These are phyloP conservation scores for Clonostachys rhizophaga DNA, from an alignment of 2,329 filamentous ascomycete species.

Conservation along the genomic window DNA sequence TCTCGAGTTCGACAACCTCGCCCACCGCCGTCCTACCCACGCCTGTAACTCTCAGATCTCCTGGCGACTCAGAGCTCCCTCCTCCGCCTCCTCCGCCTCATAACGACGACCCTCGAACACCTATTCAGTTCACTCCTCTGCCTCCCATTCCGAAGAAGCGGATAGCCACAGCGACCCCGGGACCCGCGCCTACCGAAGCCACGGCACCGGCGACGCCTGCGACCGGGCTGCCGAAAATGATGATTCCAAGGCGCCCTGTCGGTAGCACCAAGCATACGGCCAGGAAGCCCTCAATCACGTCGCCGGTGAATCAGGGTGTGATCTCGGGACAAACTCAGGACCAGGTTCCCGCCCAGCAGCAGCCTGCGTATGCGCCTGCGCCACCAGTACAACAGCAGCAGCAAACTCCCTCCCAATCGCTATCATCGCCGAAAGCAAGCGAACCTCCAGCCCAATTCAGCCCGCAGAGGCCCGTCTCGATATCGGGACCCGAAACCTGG, in stretches of 20 bases:
- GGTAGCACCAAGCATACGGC: not conserved
- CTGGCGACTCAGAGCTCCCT: conserved; percentile 3
- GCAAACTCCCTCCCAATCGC: not conserved
- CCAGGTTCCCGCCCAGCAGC: not conserved
- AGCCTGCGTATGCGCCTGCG: not conserved
- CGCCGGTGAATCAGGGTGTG: no score
- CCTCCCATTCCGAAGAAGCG: conserved; percentile 7
- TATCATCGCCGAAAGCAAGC: no score
- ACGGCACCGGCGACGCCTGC: not conserved
- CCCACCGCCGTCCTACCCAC: not conserved
- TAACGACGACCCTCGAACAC: conserved; percentile 2
- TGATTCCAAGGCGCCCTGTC: conserved; percentile 3
- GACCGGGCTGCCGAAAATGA: conserved; percentile 1
- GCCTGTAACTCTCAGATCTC: no score
- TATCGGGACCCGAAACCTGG: no score
- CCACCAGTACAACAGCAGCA: not conserved
- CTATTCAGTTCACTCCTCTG: conserved; percentile 5
- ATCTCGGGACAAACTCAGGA: not conserved
- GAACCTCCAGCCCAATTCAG: no score
- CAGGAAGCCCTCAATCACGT: not conserved
- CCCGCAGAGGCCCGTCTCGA: no score
- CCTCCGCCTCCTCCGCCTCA: conserved; percentile 15
- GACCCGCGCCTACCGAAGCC: not conserved
- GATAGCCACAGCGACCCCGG: conserved; percentile 3
- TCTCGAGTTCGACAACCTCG: not conserved